Conservation (phyloP, 768 basidiomycete species). For the Hericium coralloides region DNA sequence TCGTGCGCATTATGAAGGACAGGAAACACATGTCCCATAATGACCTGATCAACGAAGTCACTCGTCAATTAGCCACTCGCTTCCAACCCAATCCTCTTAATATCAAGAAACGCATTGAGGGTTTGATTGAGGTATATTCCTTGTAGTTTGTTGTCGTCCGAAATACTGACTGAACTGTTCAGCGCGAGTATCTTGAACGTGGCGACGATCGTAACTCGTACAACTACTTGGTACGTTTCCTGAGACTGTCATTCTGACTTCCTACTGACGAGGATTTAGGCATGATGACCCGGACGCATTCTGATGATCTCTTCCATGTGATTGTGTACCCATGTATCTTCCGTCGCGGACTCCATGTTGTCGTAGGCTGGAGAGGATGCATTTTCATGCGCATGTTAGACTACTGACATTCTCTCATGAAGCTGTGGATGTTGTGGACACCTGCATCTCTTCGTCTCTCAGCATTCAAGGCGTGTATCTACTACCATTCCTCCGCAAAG, state of each 20-base stretch:
- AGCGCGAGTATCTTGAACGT: slow-evolving; percentile 94
- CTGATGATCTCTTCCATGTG: not conserved
- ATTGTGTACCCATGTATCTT: not conserved
- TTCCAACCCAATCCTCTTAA: slow-evolving; percentile 80
- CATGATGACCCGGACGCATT: not conserved
- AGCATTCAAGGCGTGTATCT: too few species aligned
- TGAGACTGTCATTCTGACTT: not conserved
- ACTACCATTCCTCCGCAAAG: too few species aligned
- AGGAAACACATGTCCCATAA: slow-evolving; percentile 83
- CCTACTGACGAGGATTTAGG: not conserved
- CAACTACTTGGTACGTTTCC: slow-evolving; percentile 52
- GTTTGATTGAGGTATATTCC: slow-evolving; percentile 74
- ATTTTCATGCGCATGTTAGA: too few species aligned
- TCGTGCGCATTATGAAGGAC: slow-evolving; percentile 97
- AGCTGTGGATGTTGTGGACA: too few species aligned
- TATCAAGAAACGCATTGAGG: slow-evolving; percentile 93
- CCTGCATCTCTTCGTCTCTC: too few species aligned
- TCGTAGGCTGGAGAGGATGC: too few species aligned
- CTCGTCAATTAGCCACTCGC: slow-evolving; percentile 71
- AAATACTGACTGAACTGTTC: not conserved
- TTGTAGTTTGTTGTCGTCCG: not conserved
- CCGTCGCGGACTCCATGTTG: too few species aligned
- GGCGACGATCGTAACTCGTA: slow-evolving; percentile 84
- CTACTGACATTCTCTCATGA: too few species aligned
- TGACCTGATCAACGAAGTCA: slow-evolving; percentile 86